Evolutionary conservation across 306 rosid genomes (phyloP), one percentile per base, ranked within the genome.

Genomic region (Acacia crassicarpa): DNA sequence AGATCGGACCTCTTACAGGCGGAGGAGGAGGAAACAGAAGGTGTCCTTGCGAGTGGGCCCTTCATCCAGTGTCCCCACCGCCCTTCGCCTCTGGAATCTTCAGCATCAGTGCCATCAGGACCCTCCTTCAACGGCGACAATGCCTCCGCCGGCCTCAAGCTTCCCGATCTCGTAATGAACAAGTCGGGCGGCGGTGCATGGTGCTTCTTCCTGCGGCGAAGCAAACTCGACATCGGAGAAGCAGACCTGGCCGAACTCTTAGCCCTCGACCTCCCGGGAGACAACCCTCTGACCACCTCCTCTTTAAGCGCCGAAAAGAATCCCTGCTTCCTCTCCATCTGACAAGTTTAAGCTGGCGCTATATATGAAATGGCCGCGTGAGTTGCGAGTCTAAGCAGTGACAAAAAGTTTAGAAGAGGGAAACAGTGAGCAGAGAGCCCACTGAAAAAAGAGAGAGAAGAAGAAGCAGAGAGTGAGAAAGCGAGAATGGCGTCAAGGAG

Each of bases 101-200:
- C 80, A 0, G 84, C 89, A 73, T 93, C 94, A 69, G 92, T 92
- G 12, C 89, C 97, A 76, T 93, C 97, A 9, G 99, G 99, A 0
- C 99, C 99, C 70, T 96, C 99, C 86, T 86, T 93, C 80, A 96
- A 84, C 74, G 99, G 99, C n/a, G 99, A 92, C 72, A 96, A 80
- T 4, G 99, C 97, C 83, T 96, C 99, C 32, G 89, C 65, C 5
- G 92, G 97, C 85, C 98, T 89, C 78, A 92, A 49, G 75, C 92
- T 92, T 13, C 99, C 94, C 82, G 99, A 96, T 96, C 99, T 96
- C 87, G 90, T 67, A 25, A 96, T 66, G 81, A 89, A 65, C 44
- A 79, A 49, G 77, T 95, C 97, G 15, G 94, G 91, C 11, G 85
- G 91, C 4, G 92, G 89, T 68, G 75, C 86, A 78, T 89, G 92